Base-by-base conservation (phyloP, 257 asterid species). In the Solanum virginianum region DNA sequence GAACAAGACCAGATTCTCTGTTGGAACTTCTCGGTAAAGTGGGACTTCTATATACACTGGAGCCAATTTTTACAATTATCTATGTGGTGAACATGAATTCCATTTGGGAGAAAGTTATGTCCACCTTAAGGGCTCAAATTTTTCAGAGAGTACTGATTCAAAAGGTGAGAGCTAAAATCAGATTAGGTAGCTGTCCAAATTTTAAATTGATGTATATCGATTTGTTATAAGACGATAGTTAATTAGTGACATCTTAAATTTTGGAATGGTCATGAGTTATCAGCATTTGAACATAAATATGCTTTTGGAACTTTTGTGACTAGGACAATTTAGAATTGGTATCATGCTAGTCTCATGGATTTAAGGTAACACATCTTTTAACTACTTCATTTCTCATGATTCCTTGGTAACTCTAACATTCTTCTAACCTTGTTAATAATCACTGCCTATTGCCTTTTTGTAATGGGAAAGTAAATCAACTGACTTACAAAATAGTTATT, bases 71-170 rank as follows among this genome's bases (percentile, higher is more conserved):
- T 85, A 95, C 98, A 10, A 86, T 96, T 72, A 89, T 93, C 65
- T 96, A 91, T 69, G 98, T 94, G 84, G 89, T 88, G 49, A 96
- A 95, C 91, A 95, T 96, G 98, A 96, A 91, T 89, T 83, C 92
- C 84, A 93, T 94, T 80, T 96, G 99, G 98, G 99, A 96, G 94
- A 96, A 96, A 89, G 98, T 95, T 89, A 95, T 96, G 99, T 88
- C 98, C 51, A 94, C 98, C 91, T 90, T 96, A 91, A 90, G 98
- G 92, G 98, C 98, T 89, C 98, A 96, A 85, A 91, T 96, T 86
- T 96, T 96, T 87, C 97, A 92, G 85, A 92, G 97, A 86, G 90
- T 96, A 88, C 91, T 95, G 92, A 92, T 96, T 90, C 98, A 95
- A 91, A 96, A 96, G 98, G 99, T 96, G 89, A 81, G 53, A 10